These are phyloP conservation scores for Camelina sativa DNA, from an alignment of 345 rosid genomes.

Conservation along the genomic window DNA sequence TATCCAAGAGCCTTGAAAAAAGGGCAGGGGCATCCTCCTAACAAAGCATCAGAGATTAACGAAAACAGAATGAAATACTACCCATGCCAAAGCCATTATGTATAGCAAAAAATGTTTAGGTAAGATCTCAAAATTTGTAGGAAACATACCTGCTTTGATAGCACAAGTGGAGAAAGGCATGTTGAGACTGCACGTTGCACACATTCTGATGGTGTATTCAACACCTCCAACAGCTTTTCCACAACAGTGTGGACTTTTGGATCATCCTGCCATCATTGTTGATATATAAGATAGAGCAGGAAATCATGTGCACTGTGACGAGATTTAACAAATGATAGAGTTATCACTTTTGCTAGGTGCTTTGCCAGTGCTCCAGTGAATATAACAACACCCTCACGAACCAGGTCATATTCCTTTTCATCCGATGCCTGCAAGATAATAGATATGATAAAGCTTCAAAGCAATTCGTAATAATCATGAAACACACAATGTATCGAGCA, in stretches of 20 bases:
- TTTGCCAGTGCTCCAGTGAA: constrained; percentile 96
- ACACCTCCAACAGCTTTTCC: constrained; percentile 92
- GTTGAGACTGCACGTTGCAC: constrained; percentile 95
- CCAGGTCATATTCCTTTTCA: constrained; percentile 91
- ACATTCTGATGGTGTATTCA: constrained; percentile 98
- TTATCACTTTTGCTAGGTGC: constrained; percentile 76
- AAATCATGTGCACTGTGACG: not conserved
- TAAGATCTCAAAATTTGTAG: constrained; percentile 4
- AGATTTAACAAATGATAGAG: constrained; percentile 6
- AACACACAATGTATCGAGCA: constrained; percentile 18
- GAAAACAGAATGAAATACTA: constrained; percentile 7
- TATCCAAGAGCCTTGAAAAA: constrained; percentile 76
- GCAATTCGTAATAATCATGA: not conserved
- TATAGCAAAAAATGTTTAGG: constrained; percentile 20
- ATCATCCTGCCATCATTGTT: constrained; percentile 72
- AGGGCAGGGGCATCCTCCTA: constrained; percentile 82
- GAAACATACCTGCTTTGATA: constrained; percentile 74
- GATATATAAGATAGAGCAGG: constrained; percentile 30
- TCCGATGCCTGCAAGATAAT: constrained; percentile 71
- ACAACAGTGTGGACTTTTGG: constrained; percentile 92
- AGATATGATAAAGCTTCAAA: constrained; percentile 28
- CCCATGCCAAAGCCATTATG: constrained; percentile 9
- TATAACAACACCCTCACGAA: constrained; percentile 98
- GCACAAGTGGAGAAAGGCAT: constrained; percentile 89
- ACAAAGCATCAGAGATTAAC: constrained; percentile 25